phyloP scores from a whole-genome alignment of 2,329 filamentous ascomycete genomes.

The Talaromyces sp. region DNA sequence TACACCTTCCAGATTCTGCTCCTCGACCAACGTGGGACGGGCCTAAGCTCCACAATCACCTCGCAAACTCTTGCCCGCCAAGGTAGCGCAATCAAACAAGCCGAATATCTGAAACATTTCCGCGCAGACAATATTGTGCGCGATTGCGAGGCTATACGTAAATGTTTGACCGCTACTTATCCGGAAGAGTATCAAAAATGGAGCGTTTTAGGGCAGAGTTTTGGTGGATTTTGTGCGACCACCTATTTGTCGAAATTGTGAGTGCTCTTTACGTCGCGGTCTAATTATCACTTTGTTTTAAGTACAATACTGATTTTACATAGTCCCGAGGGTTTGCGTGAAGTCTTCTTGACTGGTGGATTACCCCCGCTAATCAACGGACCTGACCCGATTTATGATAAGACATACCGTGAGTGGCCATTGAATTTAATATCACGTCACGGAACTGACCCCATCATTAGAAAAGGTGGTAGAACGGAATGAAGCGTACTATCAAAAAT shows the following conservation, averaged over 20 bases:
- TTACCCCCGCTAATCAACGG: conserved; percentile 70
- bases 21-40: conserved; percentile 89
- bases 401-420: conserved; percentile 55
- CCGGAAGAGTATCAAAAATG: conserved; percentile 70
- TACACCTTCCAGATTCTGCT: conserved; percentile 55
- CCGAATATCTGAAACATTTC: conserved; percentile 77
- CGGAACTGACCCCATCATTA: conserved; percentile 25
- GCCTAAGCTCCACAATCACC: conserved; percentile 76
- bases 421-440: neutral
- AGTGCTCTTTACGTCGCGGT: conserved; percentile 23
- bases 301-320: neutral
- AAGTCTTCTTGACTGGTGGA: conserved; percentile 82
- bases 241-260: conserved; percentile 77
- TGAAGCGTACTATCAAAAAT: conserved; percentile 76
- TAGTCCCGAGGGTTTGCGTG: conserved; percentile 69
- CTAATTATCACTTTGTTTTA: neutral
- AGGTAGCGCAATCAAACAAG: conserved; percentile 65
- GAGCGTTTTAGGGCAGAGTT: conserved; percentile 86
- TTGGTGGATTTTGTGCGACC: conserved; percentile 80
- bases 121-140: conserved; percentile 86
- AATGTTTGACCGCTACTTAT: conserved; percentile 67
- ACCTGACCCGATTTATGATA: conserved; percentile 71
- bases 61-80: conserved; percentile 65
- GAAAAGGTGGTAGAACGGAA: conserved; percentile 69
- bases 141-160: conserved; percentile 82